phyloP scores from a whole-genome alignment of 2,329 filamentous ascomycete genomes.

The Colletotrichum camelliae region DNA sequence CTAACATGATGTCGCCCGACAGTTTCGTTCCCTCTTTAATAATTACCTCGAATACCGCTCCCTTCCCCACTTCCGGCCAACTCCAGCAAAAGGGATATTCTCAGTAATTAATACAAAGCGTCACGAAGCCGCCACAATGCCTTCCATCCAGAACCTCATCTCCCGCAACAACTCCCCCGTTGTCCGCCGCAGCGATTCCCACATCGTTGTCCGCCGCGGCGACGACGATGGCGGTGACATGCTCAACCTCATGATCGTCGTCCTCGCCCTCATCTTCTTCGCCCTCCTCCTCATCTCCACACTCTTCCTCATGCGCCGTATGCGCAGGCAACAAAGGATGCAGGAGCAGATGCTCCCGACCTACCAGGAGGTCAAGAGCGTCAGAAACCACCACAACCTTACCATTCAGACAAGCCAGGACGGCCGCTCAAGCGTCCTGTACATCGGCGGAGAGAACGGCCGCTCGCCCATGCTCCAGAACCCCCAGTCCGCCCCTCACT shows the following conservation, averaged over 20 bases:
- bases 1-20: background rate
- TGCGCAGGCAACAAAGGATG: slow-evolving; percentile 52
- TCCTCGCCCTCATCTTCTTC: slow-evolving; percentile 80
- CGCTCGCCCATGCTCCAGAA: slow-evolving; percentile 73
- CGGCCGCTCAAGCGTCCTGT: slow-evolving; percentile 72
- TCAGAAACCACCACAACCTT: slow-evolving; percentile 58
- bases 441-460: slow-evolving; percentile 77
- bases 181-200: slow-evolving; percentile 23
- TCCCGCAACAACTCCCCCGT: slow-evolving; percentile 50
- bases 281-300: slow-evolving; percentile 70
- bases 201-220: slow-evolving; percentile 39
- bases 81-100: background rate
- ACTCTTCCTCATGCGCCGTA: slow-evolving; percentile 76
- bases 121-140: slow-evolving; percentile 32
- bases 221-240: slow-evolving; percentile 60
- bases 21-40: slow-evolving; percentile 14
- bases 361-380: slow-evolving; percentile 67
- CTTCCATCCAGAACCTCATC: slow-evolving; percentile 41
- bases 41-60: slow-evolving; percentile 13
- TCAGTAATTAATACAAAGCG: background rate
- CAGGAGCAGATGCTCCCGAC: slow-evolving; percentile 66
- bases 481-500: slow-evolving; percentile 76
- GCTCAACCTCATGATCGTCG: slow-evolving; percentile 78
- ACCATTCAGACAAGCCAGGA: slow-evolving; percentile 61
- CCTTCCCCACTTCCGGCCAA: background rate